Base-by-base conservation (phyloP, 106 monocot genomes). In the Agapanthus africanus region DNA sequence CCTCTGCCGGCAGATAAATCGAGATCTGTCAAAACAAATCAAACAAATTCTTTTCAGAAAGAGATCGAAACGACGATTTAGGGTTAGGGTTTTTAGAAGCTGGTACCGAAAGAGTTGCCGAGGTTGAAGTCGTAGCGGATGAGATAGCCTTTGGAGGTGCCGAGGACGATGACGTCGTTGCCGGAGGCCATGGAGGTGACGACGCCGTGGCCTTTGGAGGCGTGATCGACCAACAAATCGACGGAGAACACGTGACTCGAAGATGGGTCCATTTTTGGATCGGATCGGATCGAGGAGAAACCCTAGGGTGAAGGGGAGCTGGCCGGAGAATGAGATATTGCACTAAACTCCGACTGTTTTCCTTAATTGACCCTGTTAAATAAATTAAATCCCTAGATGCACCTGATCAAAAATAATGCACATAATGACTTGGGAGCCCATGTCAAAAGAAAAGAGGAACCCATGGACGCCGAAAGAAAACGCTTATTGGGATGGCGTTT, bases 161-260 rank as follows among this genome's bases (percentile, higher is more conserved):
- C 99, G 44, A 92, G 75, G 32, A 99, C 76, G 51, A 93, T 87
- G 79, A 93, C 99, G 78, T 99, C 99, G 65, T 90, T 99, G 3
- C 92, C 99, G 37, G 92, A 80, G 18, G 87, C 86, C 89, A 92
- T 87, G 50, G 84, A 83, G n/a, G 99, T 99, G 75, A 99, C 84
- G 36, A 78, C 69, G 22, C 99, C 92, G 69, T 84, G 92, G 21
- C 90, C 89, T 71, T 77, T 90, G 38, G 99, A 70, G 16, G 92
- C 90, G 40, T 83, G 60, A 46, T 82, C 69, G 69, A 87, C 87
- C 13, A 92, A 81, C 11, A 81, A 85, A 35, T 99, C 99, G 19
- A 90, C 89, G 41, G 85, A 74, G 80, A 99, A 99, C 26, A 84
- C 72, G 42, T 57, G 68, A 6, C 81, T 76, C 1, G 68, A 82